Conservation (phyloP, 768 basidiomycete genomes). For the Coprinopsis marcescibilis region DNA sequence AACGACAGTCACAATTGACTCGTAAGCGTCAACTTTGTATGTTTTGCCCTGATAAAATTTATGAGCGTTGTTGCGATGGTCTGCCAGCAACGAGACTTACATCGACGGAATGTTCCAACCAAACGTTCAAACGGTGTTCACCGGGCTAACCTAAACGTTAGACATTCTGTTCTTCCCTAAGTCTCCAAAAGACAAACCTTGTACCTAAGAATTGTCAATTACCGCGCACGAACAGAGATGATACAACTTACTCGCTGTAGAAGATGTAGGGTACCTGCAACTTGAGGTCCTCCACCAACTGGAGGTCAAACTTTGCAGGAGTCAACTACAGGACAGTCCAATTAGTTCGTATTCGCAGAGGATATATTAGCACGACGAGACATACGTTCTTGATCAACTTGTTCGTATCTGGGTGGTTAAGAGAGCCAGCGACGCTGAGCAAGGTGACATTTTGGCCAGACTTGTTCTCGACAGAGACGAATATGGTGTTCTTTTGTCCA, state of each 20-base stretch:
- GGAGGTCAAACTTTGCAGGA: constrained; percentile 43
- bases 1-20: constrained; percentile 71
- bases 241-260: constrained; percentile 68
- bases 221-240: constrained; percentile 7
- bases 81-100: constrained; percentile 32
- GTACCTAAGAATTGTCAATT: constrained; percentile 2
- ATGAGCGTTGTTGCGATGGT: not conserved
- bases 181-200: not conserved
- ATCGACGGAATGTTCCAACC: constrained; percentile 66
- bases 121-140: constrained; percentile 66
- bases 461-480: constrained; percentile 67
- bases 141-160: constrained; percentile 50
- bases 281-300: constrained; percentile 50
- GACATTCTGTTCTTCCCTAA: constrained; percentile 5
- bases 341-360: not conserved
- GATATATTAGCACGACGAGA: not conserved
- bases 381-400: constrained; percentile 66
- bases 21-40: constrained; percentile 64
- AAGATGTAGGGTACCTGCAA: constrained; percentile 67
- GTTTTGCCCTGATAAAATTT: constrained; percentile 39
- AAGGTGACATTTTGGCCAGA: constrained; percentile 69
- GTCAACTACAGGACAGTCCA: constrained; percentile 43
- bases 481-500: constrained; percentile 70
- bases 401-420: constrained; percentile 60
- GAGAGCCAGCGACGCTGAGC: constrained; percentile 56